Percentiles rank a stretch among this genome's conserved stretches.
Evolutionary conservation across 768 basidiomycete genomes (phyloP).

Genomic region (Suillus bovinus): DNA sequence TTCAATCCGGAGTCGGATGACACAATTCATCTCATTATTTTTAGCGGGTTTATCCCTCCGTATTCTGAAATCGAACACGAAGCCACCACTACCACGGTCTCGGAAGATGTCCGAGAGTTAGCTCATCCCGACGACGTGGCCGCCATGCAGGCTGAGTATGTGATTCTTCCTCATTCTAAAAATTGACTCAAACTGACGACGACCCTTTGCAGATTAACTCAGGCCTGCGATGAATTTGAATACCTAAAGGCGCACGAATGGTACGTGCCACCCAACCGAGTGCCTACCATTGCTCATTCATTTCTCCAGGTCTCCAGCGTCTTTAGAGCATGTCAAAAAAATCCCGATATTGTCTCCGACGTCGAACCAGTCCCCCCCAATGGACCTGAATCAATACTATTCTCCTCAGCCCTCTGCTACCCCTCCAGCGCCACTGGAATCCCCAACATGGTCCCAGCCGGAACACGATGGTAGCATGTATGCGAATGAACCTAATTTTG

Average conservation of each 20-base stretch:
- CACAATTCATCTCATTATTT: background rate
- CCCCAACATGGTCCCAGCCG: background rate
- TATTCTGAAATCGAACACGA: background rate
- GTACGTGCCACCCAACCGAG: background rate
- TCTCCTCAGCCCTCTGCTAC: background rate
- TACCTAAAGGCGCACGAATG: background rate
- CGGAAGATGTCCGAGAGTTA: background rate
- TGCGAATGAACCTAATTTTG: background rate
- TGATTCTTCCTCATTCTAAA: background rate
- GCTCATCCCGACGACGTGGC: background rate
- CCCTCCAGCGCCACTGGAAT: background rate
- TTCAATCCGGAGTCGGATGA: background rate
- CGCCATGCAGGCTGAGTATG: too few species aligned
- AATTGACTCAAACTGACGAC: background rate
- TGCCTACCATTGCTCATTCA: background rate
- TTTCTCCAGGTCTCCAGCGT: background rate
- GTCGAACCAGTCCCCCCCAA: background rate
- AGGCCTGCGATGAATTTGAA: background rate
- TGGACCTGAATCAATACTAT: background rate
- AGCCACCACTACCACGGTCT: background rate
- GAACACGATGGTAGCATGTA: background rate
- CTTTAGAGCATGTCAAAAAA: background rate
- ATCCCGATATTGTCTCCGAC: background rate
- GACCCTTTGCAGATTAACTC: background rate
- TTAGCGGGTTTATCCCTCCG: background rate